These are phyloP conservation scores for Penicillium sp. DNA, from an alignment of 2,329 filamentous ascomycete species.

Conservation along the genomic window DNA sequence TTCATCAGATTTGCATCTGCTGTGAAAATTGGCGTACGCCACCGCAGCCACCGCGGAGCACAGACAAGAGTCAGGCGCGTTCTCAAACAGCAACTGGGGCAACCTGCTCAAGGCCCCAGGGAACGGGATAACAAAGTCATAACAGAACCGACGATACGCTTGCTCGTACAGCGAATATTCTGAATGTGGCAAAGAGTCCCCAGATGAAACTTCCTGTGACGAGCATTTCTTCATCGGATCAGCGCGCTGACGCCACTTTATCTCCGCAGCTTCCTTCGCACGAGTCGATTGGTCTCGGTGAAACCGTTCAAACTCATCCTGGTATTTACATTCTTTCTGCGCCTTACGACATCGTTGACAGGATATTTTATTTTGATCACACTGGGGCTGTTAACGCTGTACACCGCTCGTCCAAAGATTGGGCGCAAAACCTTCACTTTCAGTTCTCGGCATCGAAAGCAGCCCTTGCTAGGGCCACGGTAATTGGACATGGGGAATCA, in stretches of 20 bases:
- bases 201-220: background rate
- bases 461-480: constrained; percentile 13
- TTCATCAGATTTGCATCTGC: constrained; percentile 7
- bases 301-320: constrained; percentile 5
- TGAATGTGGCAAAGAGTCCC: background rate
- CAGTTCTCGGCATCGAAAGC: constrained; percentile 8
- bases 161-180: background rate
- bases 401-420: background rate
- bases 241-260: constrained; percentile 14
- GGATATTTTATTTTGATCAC: constrained; percentile 3
- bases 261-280: constrained; percentile 4
- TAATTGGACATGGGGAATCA: background rate
- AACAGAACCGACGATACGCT: constrained; percentile 12
- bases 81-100: background rate
- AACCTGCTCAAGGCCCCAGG: constrained; percentile 2
- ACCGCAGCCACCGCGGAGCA: constrained; percentile 9
- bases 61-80: constrained; percentile 5
- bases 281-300: constrained; percentile 12
- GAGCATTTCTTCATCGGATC: background rate
- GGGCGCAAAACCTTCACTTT: constrained; percentile 10
- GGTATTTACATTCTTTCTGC: constrained; percentile 7
- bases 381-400: constrained; percentile 7
- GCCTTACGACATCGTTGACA: constrained; percentile 8
- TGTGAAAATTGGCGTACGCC: constrained; percentile 10
- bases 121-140: constrained; percentile 10